Base-by-base conservation (phyloP, 225 moss, liverwort and hornwort species). In the Climacium dendroides region DNA sequence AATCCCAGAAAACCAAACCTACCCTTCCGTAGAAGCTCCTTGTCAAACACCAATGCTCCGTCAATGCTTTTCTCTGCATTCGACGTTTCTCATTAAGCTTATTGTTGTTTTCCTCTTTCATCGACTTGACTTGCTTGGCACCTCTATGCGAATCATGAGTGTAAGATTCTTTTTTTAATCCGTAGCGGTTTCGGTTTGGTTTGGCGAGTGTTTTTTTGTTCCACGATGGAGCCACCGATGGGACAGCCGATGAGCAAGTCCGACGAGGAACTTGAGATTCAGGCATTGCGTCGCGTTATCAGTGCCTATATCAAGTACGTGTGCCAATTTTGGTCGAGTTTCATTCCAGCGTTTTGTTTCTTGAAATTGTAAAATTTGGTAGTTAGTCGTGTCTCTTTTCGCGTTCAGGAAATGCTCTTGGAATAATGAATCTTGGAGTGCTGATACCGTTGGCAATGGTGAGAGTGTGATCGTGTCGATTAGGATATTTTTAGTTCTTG, bases 221-320 rank as follows among this genome's bases (percentile, higher is more conserved):
- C 61, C 41, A 59, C 81, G 32, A 92, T 92, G 92, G 92, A 92
- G 89, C 92, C 92, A 67, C 90, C 90, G 82, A 87, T 92, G 88
- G 93, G 93, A 82, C 85, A 80, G 72, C 90, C 85, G 63, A 92
- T 93, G 93, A 95, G 92, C 92, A 95, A 94, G 84, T 85, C 94
- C 12, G 96, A 96, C 35, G 92, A 94, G 86, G 94, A 89, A 84
- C 79, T 93, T 73, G 96, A 96, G 89, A 88, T 94, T 85, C 90
- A 94, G 92, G 96, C 96, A 72, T 90, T 96, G 86, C 96, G 96
- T 70, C 96, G 96, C 78, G 96, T 96, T 14, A 93, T 96, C 90
- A 94, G 94, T 84, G 96, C 96, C 55, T 96, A 96, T 66, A 76
- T 93, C 65, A 90, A 95, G 96, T 96, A 69, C 26, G 88, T 75